Percentiles rank a stretch among this genome's conserved stretches.
Evolutionary conservation across 2,329 filamentous ascomycete species (phyloP).

Genomic region (Arthrobotrys iridis): DNA sequence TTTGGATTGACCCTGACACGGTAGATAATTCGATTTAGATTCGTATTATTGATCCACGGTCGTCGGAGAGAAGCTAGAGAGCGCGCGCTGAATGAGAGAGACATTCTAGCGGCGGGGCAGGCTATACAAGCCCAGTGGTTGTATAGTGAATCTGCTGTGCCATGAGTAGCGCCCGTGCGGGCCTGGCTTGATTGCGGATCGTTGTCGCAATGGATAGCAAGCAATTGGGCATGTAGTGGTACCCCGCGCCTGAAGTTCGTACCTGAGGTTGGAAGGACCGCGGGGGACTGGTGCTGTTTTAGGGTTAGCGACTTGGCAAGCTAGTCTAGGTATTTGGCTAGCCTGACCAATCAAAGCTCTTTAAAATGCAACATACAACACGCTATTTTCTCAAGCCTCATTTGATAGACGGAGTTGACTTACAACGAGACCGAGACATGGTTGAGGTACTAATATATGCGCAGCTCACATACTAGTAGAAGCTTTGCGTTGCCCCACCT

Average conservation of each 20-base stretch:
- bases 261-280: background rate
- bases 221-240: background rate
- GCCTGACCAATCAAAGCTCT: no score
- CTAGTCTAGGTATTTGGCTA: no score
- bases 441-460: no score
- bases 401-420: no score
- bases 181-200: background rate
- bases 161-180: slow-evolving; percentile 9
- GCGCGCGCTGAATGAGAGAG: background rate
- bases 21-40: slow-evolving; percentile 6
- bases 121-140: background rate
- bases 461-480: no score
- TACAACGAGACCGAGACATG: no score
- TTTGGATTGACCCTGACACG: background rate
- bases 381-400: no score
- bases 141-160: background rate
- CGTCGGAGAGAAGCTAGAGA: slow-evolving; percentile 10
- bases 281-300: background rate
- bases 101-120: slow-evolving; percentile 21
- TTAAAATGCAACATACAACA: no score
- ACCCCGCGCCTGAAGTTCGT: slow-evolving; percentile 3
- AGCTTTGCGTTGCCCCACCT: no score
- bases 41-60: background rate
- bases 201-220: background rate
- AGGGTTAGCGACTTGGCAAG: background rate